phyloP scores from a whole-genome alignment of 2,329 filamentous ascomycete species.

The Fusarium sp. region DNA sequence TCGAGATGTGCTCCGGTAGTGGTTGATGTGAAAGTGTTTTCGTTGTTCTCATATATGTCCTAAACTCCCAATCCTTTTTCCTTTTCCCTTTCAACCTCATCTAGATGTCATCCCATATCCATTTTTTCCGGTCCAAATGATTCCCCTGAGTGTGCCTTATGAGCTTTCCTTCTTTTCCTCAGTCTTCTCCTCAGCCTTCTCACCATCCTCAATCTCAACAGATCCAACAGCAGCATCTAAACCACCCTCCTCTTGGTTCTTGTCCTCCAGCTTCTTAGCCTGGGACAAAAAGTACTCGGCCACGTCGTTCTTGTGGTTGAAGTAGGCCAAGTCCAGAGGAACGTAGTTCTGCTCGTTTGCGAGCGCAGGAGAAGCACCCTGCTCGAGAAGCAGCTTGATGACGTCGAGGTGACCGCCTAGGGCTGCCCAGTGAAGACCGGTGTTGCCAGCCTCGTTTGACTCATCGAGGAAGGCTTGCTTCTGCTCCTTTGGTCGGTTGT shows the following conservation, averaged over 20 bases:
- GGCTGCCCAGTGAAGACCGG: constrained; percentile 92
- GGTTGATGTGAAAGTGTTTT: constrained; percentile 2
- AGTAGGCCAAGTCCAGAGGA: constrained; percentile 78
- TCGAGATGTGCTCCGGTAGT: too few species aligned
- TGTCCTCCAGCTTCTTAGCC: constrained; percentile 60
- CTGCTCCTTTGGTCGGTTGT: constrained; percentile 54
- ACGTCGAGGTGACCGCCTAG: constrained; percentile 86
- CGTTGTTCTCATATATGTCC: constrained; percentile 21
- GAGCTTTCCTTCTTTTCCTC: constrained; percentile 40
- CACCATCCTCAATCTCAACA: constrained; percentile 54
- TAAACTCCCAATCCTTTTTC: constrained; percentile 17
- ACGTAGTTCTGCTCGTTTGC: constrained; percentile 89
- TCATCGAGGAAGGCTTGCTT: constrained; percentile 71
- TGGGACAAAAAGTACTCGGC: constrained; percentile 70
- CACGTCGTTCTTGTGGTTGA: constrained; percentile 74
- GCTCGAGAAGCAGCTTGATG: constrained; percentile 80
- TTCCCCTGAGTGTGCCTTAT: neutral
- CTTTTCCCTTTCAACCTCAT: neutral
- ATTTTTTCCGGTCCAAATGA: neutral
- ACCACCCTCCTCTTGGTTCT: constrained; percentile 59
- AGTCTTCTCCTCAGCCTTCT: constrained; percentile 30
- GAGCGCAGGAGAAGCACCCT: constrained; percentile 80
- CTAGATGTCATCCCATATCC: neutral
- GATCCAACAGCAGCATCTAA: constrained; percentile 55
- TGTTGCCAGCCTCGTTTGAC: constrained; percentile 87